Percentiles rank a stretch among this genome's conserved stretches.
Evolutionary conservation across 2,329 filamentous ascomycete species (phyloP).

Genomic region (Phaeoacremonium minimum): DNA sequence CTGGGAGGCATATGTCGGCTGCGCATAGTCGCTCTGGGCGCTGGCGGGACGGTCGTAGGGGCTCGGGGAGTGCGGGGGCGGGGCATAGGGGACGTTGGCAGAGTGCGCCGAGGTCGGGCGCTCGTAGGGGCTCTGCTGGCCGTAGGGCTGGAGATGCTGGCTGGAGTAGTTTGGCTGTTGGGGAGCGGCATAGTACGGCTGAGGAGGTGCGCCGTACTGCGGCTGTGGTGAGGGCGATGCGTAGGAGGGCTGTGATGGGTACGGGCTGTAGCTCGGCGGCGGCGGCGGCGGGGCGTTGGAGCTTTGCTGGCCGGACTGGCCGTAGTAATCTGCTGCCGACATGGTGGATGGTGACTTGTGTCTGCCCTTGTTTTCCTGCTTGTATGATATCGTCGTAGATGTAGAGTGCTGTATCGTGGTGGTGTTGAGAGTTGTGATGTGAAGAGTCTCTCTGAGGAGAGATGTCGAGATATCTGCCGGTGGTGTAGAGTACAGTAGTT

Average conservation of each 20-base stretch:
- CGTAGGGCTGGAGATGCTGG: constrained; percentile 10
- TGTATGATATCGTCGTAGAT: too few relatives aligned
- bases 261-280: too few relatives aligned
- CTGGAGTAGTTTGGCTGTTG: constrained; percentile 11
- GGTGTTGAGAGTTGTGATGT: too few relatives aligned
- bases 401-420: too few relatives aligned
- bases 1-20: constrained; percentile 5
- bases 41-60: constrained; percentile 3
- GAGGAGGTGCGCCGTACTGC: neutral
- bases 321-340: constrained; percentile 18
- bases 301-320: constrained; percentile 2
- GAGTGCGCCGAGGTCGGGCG: constrained; percentile 10
- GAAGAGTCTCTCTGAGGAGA: too few relatives aligned
- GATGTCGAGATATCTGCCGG: too few relatives aligned
- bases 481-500: too few relatives aligned
- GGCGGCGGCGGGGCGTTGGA: too few relatives aligned
- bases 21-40: constrained; percentile 5
- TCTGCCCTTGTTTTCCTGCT: too few relatives aligned
- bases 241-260: constrained; percentile 6
- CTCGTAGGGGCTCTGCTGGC: constrained; percentile 6
- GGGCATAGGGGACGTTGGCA: neutral
- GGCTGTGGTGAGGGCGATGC: neutral
- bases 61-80: too few relatives aligned
- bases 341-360: constrained; percentile 9
- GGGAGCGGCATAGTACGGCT: constrained; percentile 7